Base-by-base conservation (phyloP, 73 alveolate species). In the Paramecium tetraurelia region DNA sequence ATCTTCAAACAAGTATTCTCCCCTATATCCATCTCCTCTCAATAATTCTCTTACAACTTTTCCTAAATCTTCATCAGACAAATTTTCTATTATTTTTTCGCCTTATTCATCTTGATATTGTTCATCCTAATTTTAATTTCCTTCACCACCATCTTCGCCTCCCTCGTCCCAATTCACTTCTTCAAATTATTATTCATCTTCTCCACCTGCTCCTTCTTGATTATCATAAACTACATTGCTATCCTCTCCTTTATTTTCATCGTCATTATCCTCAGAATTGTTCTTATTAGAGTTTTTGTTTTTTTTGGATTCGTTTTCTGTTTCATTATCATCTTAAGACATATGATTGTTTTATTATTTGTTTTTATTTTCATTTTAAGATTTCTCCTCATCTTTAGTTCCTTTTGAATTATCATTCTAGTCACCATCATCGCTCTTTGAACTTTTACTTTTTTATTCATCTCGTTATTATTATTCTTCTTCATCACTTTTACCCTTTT, bases 111-210 rank as follows among this genome's bases (percentile, higher is more conserved):
- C 84, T n/a, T 63, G 31, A 31, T 63, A 63, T 63, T 63, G 12
- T 63, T 63, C 84, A 63, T 63, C 84, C 29, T 31, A 20, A 33
- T 72, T 33, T 7, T 33, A 29, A 27, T 33, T 18, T 11, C 84
- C 84, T 12, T 63, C 84, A 22, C 29, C 84, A 27, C 84, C 84
- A 5, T 33, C 84, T 22, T 63, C 72, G 20, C 57, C 90, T 0
- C 75, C 90, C 12, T 80, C 90, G 43, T 31, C 75, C 46, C 84
- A 63, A 63, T 63, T 63, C 84, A 31, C 90, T 80, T 80, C 90
- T 41, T 80, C 57, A 63, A 31, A 44, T 80, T 48, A 21, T 7
- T 11, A 31, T 41, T 80, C 59, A 16, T 75, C 57, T 44, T 31
- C 46, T 46, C 76, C 72, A 6, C 57, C 70, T 40, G 48, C 48